Evolutionary conservation across 768 basidiomycete genomes (phyloP).

Genomic region (Lactifluus hygrophoroides): DNA sequence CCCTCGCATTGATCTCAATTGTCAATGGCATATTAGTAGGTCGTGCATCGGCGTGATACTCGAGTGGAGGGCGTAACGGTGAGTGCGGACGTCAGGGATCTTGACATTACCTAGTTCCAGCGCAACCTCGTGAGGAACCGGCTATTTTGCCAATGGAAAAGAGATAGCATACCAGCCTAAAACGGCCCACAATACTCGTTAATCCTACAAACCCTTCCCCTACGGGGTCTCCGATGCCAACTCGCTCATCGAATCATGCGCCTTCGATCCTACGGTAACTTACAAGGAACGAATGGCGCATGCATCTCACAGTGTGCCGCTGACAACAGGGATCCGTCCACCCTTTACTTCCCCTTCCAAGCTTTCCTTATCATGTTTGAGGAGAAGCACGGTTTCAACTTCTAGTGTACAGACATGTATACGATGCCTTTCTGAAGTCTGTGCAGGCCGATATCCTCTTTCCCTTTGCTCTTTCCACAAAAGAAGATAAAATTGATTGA

Average conservation of each 20-base stretch:
- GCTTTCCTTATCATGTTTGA: conserved; percentile 48
- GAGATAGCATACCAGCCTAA: conserved; percentile 33
- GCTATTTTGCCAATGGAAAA: conserved; percentile 58
- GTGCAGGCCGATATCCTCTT: conserved; percentile 11
- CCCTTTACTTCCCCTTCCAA: conserved; percentile 46
- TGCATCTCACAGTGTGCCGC: neutral
- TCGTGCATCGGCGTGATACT: conserved; percentile 54
- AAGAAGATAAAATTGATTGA: neutral
- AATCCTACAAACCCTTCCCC: conserved; percentile 71
- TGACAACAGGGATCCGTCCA: conserved; percentile 31
- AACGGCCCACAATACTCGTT: conserved; percentile 38
- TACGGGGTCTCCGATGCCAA: conserved; percentile 23
- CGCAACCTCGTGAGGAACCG: conserved; percentile 41
- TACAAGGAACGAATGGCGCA: too few species aligned
- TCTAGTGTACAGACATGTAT: conserved; percentile 37
- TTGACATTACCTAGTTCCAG: neutral
- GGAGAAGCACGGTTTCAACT: conserved; percentile 41
- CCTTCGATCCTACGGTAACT: too few species aligned
- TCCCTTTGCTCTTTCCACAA: too few species aligned
- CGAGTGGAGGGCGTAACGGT: conserved; percentile 52
- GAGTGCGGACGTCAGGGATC: neutral
- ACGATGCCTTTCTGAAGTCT: conserved; percentile 41
- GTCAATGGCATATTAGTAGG: too few species aligned
- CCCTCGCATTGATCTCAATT: neutral
- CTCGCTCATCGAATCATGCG: neutral